Evolutionary conservation across 2,329 filamentous ascomycete species (phyloP).

Genomic region (Orbilia blumenaviensis): DNA sequence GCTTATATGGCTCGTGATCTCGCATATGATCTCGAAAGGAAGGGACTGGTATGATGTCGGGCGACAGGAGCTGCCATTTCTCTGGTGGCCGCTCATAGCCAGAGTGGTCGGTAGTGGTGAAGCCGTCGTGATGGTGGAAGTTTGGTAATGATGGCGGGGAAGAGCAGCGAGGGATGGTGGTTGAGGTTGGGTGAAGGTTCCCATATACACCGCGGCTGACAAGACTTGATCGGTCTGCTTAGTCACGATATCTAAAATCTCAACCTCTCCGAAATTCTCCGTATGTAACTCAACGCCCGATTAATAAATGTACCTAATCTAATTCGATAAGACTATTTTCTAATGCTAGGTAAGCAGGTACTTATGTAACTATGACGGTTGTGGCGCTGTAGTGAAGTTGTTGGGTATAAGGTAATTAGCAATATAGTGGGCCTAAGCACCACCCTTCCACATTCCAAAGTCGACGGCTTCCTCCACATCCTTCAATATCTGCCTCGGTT

Average conservation of each 20-base stretch:
- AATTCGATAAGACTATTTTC: background rate
- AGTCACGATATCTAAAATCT: constrained; percentile 12
- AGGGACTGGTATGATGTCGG: constrained; percentile 22
- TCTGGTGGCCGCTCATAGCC: constrained; percentile 24
- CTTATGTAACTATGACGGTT: background rate
- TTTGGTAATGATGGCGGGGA: constrained; percentile 13
- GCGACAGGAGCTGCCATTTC: constrained; percentile 18
- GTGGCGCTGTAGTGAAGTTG: background rate
- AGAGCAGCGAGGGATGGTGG: background rate
- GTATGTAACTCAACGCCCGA: background rate
- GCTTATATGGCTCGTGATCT: constrained; percentile 42
- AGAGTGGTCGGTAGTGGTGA: constrained; percentile 9
- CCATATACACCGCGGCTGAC: background rate
- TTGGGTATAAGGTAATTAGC: background rate
- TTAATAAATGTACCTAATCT: background rate
- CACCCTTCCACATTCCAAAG: constrained; percentile 74
- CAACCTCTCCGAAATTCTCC: background rate
- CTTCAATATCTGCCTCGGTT: constrained; percentile 73
- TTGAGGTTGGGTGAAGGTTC: background rate
- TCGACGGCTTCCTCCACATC: constrained; percentile 80
- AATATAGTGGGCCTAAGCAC: too few species aligned
- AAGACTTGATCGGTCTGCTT: too few species aligned
- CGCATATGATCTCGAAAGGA: constrained; percentile 50
- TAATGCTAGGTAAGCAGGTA: background rate
- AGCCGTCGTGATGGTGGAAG: constrained; percentile 5